Base-by-base conservation (phyloP, 179 eudicot species). In the Amaranthus tricolor region DNA sequence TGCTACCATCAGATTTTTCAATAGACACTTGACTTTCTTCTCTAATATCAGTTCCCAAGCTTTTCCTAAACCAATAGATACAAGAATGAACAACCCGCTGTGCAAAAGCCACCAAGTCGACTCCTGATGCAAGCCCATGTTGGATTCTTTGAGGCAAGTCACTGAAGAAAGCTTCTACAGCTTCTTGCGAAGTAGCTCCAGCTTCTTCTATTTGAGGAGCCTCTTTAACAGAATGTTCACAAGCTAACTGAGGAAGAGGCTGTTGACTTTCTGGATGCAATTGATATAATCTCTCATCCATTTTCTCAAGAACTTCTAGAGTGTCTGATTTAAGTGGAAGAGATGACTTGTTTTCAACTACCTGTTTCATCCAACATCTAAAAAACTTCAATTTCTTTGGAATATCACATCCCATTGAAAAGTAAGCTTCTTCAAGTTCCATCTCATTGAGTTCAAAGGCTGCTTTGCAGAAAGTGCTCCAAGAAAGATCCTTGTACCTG, bases 291-390 rank as follows among this genome's bases (percentile, higher is more conserved):
- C 77, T 81, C 62, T 78, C 84, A 49, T 68, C 79, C 58, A 53
- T 64, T 60, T 76, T 82, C 45, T 70, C 79, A 45, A 17, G 15
- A 58, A 59, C 56, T 53, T 79, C 80, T 21, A 70, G 78, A 55
- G 76, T 73, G 62, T 77, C 73, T 66, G 79, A 74, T 72, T 72
- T 55, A 31, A 67, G 70, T 19, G 68, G 62, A 56, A 53, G 19
- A 75, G 43, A 43, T 9, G 43, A 49, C 54, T 65, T 75, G 17
- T 48, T 80, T 74, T 81, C 85, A 44, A 66, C 76, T 20, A 88
- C 82, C 81, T 94, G 96, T 74, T 89, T 92, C 85, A 88, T 87
- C 98, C 97, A 94, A 84, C 97, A 92, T 79, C 84, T 89, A 24
- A 94, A 70, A 83, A 94, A 92, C 83, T 88, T 92, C 70, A 92